Percentiles rank a stretch among this genome's conserved stretches.
These are phyloP conservation scores for Fragaria ananassa DNA, from an alignment of 306 rosid genomes.

Conservation along the genomic window DNA sequence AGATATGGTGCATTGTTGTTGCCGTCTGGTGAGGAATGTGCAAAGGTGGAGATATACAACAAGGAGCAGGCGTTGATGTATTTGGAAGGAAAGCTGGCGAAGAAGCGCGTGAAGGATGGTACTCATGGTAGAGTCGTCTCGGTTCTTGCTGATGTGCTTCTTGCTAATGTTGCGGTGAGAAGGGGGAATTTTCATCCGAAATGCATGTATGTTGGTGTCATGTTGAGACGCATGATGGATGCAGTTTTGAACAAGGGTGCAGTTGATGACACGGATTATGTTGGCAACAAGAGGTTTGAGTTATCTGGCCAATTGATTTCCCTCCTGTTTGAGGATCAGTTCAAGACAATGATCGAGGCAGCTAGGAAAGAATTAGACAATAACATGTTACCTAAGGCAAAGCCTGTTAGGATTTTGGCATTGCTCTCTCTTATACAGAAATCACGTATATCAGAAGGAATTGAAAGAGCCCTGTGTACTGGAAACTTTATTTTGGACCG, in stretches of 20 bases:
- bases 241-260: conserved; percentile 77
- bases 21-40: conserved; percentile 89
- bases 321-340: conserved; percentile 82
- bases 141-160: conserved; percentile 58
- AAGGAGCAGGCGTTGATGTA: conserved; percentile 63
- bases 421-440: background rate
- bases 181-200: conserved; percentile 58
- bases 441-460: conserved; percentile 43
- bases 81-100: conserved; percentile 62
- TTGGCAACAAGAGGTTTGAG: conserved; percentile 89
- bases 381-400: conserved; percentile 42
- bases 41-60: conserved; percentile 48
- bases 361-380: conserved; percentile 32
- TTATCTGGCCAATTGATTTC: conserved; percentile 83
- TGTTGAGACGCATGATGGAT: conserved; percentile 88
- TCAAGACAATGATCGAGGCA: conserved; percentile 57
- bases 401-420: conserved; percentile 38
- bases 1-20: conserved; percentile 64
- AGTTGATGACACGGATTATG: conserved; percentile 93
- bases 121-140: conserved; percentile 22
- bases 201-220: conserved; percentile 83
- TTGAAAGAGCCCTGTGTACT: conserved; percentile 81
- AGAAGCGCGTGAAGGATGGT: conserved; percentile 1
- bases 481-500: conserved; percentile 74
- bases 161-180: conserved; percentile 70